These are phyloP conservation scores for Trifolium dubium DNA, from an alignment of 306 rosid species.

Conservation along the genomic window DNA sequence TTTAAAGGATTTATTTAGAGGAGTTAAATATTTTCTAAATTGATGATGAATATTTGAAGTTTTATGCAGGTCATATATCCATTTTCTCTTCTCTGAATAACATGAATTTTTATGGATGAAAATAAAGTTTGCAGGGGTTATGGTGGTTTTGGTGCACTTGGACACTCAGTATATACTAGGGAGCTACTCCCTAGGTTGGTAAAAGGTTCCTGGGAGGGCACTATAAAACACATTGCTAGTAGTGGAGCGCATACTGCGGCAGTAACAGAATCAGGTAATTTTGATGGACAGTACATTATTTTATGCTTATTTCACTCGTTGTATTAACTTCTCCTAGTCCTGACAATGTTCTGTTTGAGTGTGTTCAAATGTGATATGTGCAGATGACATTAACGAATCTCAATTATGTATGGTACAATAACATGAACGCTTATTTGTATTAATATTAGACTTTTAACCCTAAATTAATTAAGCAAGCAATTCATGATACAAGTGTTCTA, in stretches of 20 bases:
- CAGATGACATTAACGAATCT: too few relatives aligned
- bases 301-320: too few relatives aligned
- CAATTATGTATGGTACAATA: too few relatives aligned
- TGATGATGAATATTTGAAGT: constrained; percentile 17
- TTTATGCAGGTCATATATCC: constrained; percentile 20
- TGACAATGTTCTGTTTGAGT: too few relatives aligned
- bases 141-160: constrained; percentile 98
- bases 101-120: constrained; percentile 50
- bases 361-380: too few relatives aligned
- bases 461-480: too few relatives aligned
- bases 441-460: too few relatives aligned
- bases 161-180: constrained; percentile 82
- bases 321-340: too few relatives aligned
- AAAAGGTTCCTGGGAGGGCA: constrained; percentile 79
- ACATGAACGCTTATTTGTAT: background rate
- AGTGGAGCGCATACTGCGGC: constrained; percentile 96
- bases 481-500: too few relatives aligned
- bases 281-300: background rate
- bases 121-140: constrained; percentile 92
- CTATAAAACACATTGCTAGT: constrained; percentile 74
- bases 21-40: constrained; percentile 6
- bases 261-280: constrained; percentile 72
- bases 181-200: constrained; percentile 85
- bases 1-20: too few relatives aligned
- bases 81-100: constrained; percentile 39